Evolutionary conservation across 169 alveolate genomes (phyloP), one percentile per base, ranked within the genome.

Genomic region (Perkinsus olseni): DNA sequence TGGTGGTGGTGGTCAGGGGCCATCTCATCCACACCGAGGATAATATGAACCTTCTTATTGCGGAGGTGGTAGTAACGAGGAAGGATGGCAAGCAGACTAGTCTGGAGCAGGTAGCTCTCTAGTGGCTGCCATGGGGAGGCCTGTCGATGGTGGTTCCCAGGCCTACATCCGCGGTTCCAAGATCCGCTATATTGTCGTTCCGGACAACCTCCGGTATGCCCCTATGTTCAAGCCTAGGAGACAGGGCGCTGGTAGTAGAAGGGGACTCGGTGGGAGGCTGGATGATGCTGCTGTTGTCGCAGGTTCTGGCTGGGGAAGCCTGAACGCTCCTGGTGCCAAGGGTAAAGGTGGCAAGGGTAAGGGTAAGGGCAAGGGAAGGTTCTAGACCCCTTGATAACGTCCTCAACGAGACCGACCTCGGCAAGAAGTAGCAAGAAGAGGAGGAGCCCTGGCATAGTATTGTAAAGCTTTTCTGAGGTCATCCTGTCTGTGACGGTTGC

Each of bases 201-300:
- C 99, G 0, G 99, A 98, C 92, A 97, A 97, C 97, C 95, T 98
- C 34, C 97, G 97, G 94, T 96, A 96, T 94, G 98, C 98, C 11
- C 99, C 99, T 20, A 97, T 97, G 98, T 98, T 98, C 93, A 97
- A 96, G 91, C n/a, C 74, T 17, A 10, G 93, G 39, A 51, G 93
- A 6, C 93, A 91, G 74, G 93, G 93, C 1, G 82, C 82, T 13
- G 82, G 82, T 62, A 62, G 37, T 62, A 24, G 82, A 3, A 24
- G 13, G 34, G 82, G 37, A 62, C 10, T 13, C 82, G 1, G 1
- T 62, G 82, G 17, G 82, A 24, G 31, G 82, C 31, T n/a, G n/a
- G 17, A 21, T 24, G 31, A 62, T 62, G 36, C 8, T 62, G 31
- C 28, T 62, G 34, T 17, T 45, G 62, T 45, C 10, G 82, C 17